Evolutionary conservation across 2,329 filamentous ascomycete genomes (phyloP).

Genomic region (Nothopassalora personata): DNA sequence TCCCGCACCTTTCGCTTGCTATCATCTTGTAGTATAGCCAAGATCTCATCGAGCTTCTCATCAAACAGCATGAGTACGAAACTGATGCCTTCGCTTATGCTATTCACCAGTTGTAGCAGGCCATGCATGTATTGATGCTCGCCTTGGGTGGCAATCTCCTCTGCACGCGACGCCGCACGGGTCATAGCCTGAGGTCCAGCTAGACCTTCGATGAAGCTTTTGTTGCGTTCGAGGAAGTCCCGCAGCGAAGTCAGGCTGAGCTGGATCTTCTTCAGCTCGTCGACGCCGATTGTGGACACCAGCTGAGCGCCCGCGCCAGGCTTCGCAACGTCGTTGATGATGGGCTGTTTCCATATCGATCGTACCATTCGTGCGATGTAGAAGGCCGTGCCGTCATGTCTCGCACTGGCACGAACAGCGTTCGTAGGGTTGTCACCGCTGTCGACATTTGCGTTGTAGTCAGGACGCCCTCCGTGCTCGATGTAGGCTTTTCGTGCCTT

Average conservation of each 20-base stretch:
- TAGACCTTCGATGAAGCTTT: constrained; percentile 84
- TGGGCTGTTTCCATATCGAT: constrained; percentile 76
- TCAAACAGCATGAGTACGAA: constrained; percentile 95
- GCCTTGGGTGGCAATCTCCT: constrained; percentile 85
- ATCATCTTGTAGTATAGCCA: constrained; percentile 65
- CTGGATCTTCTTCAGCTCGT: constrained; percentile 72
- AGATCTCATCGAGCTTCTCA: constrained; percentile 84
- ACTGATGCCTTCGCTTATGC: constrained; percentile 92
- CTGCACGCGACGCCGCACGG: constrained; percentile 72
- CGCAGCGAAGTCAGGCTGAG: constrained; percentile 72
- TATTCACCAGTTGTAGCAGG: constrained; percentile 75
- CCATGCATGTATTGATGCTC: constrained; percentile 91
- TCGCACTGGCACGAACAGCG: constrained; percentile 77
- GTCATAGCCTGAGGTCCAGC: constrained; percentile 85
- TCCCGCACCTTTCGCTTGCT: constrained; percentile 64
- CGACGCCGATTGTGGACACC: constrained; percentile 58
- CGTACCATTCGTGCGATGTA: constrained; percentile 86
- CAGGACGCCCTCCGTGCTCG: constrained; percentile 83
- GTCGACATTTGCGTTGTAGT: constrained; percentile 59
- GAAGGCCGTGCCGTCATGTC: constrained; percentile 80
- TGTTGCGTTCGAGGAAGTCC: constrained; percentile 81
- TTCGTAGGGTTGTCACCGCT: constrained; percentile 65
- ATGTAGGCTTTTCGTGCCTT: constrained; percentile 83
- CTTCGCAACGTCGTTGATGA: constrained; percentile 55
- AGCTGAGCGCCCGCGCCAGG: constrained; percentile 59